Conservation (phyloP, 2,329 filamentous ascomycete species). For the Sarocladium brachiariae region DNA sequence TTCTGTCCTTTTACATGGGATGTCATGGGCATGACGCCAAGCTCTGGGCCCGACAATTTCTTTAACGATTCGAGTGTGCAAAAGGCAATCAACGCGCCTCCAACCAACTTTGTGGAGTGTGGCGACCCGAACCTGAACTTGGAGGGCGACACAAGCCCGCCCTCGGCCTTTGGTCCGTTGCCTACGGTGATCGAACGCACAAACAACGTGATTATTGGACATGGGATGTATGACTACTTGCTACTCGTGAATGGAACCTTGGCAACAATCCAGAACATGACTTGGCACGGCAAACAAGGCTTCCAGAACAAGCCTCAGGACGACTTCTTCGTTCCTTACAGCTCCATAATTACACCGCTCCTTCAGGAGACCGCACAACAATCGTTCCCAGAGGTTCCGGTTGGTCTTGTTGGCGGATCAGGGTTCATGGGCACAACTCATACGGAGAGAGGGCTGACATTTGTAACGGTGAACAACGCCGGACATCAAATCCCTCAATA, state of each 20-base stretch:
- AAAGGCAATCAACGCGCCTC: conserved; percentile 56
- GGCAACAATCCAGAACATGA: conserved; percentile 72
- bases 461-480: conserved; percentile 51
- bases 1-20: conserved; percentile 69
- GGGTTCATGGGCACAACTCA: conserved; percentile 64
- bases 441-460: conserved; percentile 70
- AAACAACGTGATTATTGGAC: conserved; percentile 64
- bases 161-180: conserved; percentile 41
- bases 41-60: conserved; percentile 46
- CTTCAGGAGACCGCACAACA: conserved; percentile 20
- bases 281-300: conserved; percentile 62
- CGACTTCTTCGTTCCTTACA: conserved; percentile 57
- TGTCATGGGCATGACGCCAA: conserved; percentile 62
- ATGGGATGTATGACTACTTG: conserved; percentile 65
- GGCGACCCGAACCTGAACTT: conserved; percentile 11
- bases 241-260: conserved; percentile 63
- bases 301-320: conserved; percentile 51
- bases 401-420: conserved; percentile 35
- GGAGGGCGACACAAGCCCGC: conserved; percentile 38
- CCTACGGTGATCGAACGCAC: conserved; percentile 66
- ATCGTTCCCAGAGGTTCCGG: not conserved
- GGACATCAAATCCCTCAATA: conserved; percentile 67
- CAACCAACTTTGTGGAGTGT: not conserved
- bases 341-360: conserved; percentile 10
- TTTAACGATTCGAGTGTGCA: conserved; percentile 66